Evolutionary conservation across 2,329 filamentous ascomycete genomes (phyloP).

Genomic region (Apiospora sp.): DNA sequence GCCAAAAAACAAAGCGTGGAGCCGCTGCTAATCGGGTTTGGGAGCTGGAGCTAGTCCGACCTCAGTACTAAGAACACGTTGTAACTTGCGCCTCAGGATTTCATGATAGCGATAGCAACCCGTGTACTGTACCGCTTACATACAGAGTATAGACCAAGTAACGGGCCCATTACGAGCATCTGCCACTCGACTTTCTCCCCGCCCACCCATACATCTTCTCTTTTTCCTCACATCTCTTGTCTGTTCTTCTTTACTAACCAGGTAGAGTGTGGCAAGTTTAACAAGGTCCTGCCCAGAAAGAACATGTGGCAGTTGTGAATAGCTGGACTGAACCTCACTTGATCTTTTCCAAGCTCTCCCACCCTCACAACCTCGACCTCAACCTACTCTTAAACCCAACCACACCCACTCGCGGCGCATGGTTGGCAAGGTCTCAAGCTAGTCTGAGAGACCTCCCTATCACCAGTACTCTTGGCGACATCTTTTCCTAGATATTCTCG

Average conservation of each 20-base stretch:
- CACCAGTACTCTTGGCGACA: neutral
- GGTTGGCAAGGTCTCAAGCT: slow-evolving; percentile 14
- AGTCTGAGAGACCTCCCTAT: neutral
- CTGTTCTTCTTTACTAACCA: slow-evolving; percentile 5
- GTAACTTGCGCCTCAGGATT: slow-evolving; percentile 23
- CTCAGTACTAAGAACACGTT: slow-evolving; percentile 29
- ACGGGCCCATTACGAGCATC: slow-evolving; percentile 5
- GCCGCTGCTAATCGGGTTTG: slow-evolving; percentile 20
- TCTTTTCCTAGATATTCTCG: neutral
- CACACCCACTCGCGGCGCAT: slow-evolving; percentile 17
- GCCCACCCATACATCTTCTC: slow-evolving; percentile 14
- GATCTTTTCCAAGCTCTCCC: neutral
- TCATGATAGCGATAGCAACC: neutral
- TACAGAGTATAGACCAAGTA: slow-evolving; percentile 1
- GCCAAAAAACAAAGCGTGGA: slow-evolving; percentile 7
- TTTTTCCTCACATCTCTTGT: slow-evolving; percentile 4
- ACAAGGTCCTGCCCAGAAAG: slow-evolving; percentile 32
- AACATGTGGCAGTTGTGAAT: slow-evolving; percentile 44
- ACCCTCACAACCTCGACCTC: neutral
- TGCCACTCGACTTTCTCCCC: slow-evolving; percentile 9
- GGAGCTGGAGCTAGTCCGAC: neutral
- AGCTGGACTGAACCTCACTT: slow-evolving; percentile 18
- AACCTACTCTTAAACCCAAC: neutral
- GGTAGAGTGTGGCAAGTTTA: slow-evolving; percentile 31
- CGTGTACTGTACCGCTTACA: neutral